phyloP scores from a whole-genome alignment of 768 basidiomycete genomes.

The Cyclocybe cylindracea region DNA sequence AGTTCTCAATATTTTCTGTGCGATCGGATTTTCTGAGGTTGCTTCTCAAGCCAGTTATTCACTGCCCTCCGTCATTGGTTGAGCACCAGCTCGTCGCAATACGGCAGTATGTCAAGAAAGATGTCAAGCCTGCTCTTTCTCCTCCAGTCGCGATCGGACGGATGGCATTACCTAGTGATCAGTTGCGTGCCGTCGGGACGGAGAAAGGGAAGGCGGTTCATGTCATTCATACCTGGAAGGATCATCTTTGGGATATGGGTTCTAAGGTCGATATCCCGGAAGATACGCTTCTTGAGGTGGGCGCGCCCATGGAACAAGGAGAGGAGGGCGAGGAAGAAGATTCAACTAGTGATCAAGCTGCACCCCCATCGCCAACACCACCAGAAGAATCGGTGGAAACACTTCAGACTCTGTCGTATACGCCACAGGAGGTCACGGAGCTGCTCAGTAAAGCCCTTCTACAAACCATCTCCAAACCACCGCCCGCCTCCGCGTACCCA shows the following conservation, averaged over 20 bases:
- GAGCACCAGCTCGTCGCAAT: slow-evolving; percentile 65
- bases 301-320: slow-evolving; percentile 14
- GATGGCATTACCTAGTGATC: slow-evolving; percentile 58
- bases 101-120: slow-evolving; percentile 43
- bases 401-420: slow-evolving; percentile 21
- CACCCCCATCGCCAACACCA: slow-evolving; percentile 11
- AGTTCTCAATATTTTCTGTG: slow-evolving; percentile 21
- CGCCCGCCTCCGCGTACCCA: slow-evolving; percentile 63
- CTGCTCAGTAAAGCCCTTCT: slow-evolving; percentile 64
- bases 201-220: slow-evolving; percentile 80
- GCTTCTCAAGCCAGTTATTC: slow-evolving; percentile 55
- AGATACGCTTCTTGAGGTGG: slow-evolving; percentile 23
- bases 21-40: neutral
- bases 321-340: slow-evolving; percentile 13
- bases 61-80: slow-evolving; percentile 42
- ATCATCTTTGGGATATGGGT: slow-evolving; percentile 74
- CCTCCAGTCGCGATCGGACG: slow-evolving; percentile 77
- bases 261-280: slow-evolving; percentile 59
- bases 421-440: slow-evolving; percentile 49
- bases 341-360: neutral
- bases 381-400: slow-evolving; percentile 3
- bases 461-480: slow-evolving; percentile 56
- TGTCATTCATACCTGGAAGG: slow-evolving; percentile 76
- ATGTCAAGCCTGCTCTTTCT: slow-evolving; percentile 36
- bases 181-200: slow-evolving; percentile 39